Base-by-base conservation (phyloP, 2,329 filamentous ascomycete species). In the Elsinoe fawcettii region DNA sequence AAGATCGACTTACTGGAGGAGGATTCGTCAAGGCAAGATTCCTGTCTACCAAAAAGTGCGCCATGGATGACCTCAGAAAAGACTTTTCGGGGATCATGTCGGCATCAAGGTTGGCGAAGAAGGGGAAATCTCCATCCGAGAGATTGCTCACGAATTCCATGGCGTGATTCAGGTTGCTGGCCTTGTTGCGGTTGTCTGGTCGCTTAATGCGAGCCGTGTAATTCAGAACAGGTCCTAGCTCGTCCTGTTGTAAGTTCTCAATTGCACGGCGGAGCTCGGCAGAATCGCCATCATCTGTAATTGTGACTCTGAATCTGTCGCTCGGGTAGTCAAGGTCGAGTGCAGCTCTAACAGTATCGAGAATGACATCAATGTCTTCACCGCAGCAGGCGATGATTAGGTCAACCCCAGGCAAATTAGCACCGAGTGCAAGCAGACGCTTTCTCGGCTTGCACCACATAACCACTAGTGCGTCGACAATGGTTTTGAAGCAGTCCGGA, bases 61-160 rank as follows among this genome's bases (percentile, higher is more conserved):
- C 79, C n/a, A 84, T 67, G 14, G 81, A 66, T 25, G 79, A 77
- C 37, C 81, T 78, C 14, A 85, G 73, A 80, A 81, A 85, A 47
- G 79, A 71, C 54, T 72, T 73, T 66, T 84, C 80, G 5, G 81
- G 80, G 67, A 86, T 85, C 83, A 86, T 86, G 65, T 86, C 83
- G 18, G 82, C 83, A 65, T 86, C 83, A 32, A 86, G 71, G 37
- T 80, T 79, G n/a, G 81, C 82, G 65, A 85, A 79, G 58, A 61
- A 64, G 8, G 62, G 60, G 23, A 60, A 62, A n/a, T 62, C 58
- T 18, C 60, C 63, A 25, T 60, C 61, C 11, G 59, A 58, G 16
- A 63, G 58, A 23, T 58, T 60, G 51, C 58, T 58, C 11, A 62
- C 60, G 9, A 63, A 58, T 7, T 63, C 61, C 32, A 56, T 60